Evolutionary conservation across 768 basidiomycete genomes (phyloP).

Genomic region (Saitozyma podzolica): DNA sequence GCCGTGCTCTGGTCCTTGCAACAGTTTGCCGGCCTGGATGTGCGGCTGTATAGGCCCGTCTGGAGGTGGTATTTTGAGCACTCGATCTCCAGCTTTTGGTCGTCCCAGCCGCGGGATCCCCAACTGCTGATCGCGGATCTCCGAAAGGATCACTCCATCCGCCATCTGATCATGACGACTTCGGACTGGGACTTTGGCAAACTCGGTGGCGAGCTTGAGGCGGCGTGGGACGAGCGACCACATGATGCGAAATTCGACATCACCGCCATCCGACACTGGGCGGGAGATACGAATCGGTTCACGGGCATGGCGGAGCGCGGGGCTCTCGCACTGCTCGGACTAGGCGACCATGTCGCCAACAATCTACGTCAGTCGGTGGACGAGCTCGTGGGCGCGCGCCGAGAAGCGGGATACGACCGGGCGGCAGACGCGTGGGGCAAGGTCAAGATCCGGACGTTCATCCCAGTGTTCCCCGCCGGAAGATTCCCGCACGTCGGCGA

Average conservation of each 20-base stretch:
- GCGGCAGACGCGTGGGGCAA: too few species aligned
- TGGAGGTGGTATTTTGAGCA: slow-evolving; percentile 6
- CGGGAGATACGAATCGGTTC: background rate
- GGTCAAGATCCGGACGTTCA: too few species aligned
- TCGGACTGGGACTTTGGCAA: slow-evolving; percentile 8
- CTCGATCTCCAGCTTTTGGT: slow-evolving; percentile 4
- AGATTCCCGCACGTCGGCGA: background rate
- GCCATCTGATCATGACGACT: slow-evolving; percentile 4
- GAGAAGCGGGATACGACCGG: background rate
- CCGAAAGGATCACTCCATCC: background rate
- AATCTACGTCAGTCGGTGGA: background rate
- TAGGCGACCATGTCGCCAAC: slow-evolving; percentile 6
- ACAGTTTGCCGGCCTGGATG: slow-evolving; percentile 4
- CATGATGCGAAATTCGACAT: slow-evolving; percentile 4
- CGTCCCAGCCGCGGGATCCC: slow-evolving; percentile 1
- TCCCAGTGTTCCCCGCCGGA: slow-evolving; percentile 1
- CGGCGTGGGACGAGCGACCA: slow-evolving; percentile 3
- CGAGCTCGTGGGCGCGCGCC: background rate
- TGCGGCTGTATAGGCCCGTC: background rate
- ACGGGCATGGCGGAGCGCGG: background rate
- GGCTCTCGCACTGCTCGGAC: background rate
- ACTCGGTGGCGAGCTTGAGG: background rate
- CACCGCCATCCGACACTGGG: slow-evolving; percentile 3
- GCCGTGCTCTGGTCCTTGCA: slow-evolving; percentile 3
- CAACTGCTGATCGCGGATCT: background rate